A percentile compares a stretch with the other conserved stretches of the same genome.
phyloP scores from a whole-genome alignment of 306 rosid species.

The Pyrus betulifolia region DNA sequence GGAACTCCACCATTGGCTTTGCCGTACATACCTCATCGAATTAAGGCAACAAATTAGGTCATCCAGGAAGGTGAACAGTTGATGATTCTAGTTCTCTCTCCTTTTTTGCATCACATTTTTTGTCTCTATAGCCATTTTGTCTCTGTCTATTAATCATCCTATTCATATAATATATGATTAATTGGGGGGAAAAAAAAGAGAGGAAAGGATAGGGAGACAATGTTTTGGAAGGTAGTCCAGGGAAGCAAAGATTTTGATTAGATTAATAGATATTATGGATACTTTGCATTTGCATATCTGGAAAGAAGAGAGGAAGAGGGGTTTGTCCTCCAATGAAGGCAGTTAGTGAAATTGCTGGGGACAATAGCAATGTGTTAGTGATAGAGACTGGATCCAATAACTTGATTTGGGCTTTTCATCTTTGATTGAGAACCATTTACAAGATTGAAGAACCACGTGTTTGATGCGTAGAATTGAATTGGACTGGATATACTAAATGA shows the following conservation, averaged over 20 bases:
- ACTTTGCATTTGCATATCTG: slow-evolving; percentile 1
- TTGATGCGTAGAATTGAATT: too few relatives aligned
- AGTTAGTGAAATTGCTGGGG: not conserved
- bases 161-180: too few relatives aligned
- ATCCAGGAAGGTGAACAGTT: not conserved
- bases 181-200: not conserved
- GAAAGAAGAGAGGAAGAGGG: not conserved
- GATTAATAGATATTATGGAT: slow-evolving; percentile 8
- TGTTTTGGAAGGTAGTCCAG: slow-evolving; percentile 21
- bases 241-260: slow-evolving; percentile 16
- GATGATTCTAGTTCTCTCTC: slow-evolving; percentile 12
- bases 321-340: not conserved
- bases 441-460: too few relatives aligned
- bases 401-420: not conserved
- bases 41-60: slow-evolving; percentile 25
- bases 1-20: slow-evolving; percentile 51
- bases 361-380: not conserved
- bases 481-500: too few relatives aligned
- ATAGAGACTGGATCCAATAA: not conserved
- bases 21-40: slow-evolving; percentile 21
- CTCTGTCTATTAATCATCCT: not conserved
- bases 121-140: slow-evolving; percentile 24
- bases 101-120: slow-evolving; percentile 28
- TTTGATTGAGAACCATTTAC: not conserved
- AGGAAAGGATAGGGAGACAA: slow-evolving; percentile 23